Base-by-base conservation (phyloP, 2,329 filamentous ascomycete genomes). In the Monilinia laxa region DNA sequence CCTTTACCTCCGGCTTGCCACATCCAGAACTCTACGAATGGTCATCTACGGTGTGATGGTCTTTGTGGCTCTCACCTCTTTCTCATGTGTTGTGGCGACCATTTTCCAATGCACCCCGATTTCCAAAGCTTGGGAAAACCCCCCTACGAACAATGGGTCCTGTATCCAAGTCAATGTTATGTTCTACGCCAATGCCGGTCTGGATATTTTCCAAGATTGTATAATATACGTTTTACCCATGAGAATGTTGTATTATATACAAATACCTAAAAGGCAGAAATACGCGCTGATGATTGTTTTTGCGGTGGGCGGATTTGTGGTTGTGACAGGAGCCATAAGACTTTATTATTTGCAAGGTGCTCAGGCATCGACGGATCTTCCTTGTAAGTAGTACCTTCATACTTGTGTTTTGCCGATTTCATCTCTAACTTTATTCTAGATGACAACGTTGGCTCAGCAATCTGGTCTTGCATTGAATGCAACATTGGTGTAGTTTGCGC, bases 91-190 rank as follows among this genome's bases (percentile, higher is more conserved):
- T 20, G 9, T 62, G 11, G 57, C 57, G 20, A 55, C 54, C 9
- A 55, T 56, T 11, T 66, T 66, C 11, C 57, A 66, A 62, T 66
- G 57, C 38, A 62, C 58, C 2, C 64, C 57, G 9, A 62, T 66
- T 23, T 14, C n/a, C 6, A 49, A 51, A 18, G 45, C 55, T 7
- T 66, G 64, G 64, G 49, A 53, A 16, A 16, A 52, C 16, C 38
- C 38, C 11, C 40, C 16, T 20, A 62, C 25, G 12, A 12, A n/a
- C 3, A 28, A 23, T 1, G 57, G 63, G n/a, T 45, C 49, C 23
- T 66, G 64, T 38, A 62, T 62, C 11, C 16, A 54, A 6, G 25
- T 62, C 5, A 54, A 53, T 35, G 47, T 49, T 12, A 20, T 66
- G 31, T 62, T 59, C 47, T 66, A 66, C 40, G 55, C 64, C 18